Conservation (phyloP, 2,329 filamentous ascomycete genomes). For the Pyrenochaeta sp. region DNA sequence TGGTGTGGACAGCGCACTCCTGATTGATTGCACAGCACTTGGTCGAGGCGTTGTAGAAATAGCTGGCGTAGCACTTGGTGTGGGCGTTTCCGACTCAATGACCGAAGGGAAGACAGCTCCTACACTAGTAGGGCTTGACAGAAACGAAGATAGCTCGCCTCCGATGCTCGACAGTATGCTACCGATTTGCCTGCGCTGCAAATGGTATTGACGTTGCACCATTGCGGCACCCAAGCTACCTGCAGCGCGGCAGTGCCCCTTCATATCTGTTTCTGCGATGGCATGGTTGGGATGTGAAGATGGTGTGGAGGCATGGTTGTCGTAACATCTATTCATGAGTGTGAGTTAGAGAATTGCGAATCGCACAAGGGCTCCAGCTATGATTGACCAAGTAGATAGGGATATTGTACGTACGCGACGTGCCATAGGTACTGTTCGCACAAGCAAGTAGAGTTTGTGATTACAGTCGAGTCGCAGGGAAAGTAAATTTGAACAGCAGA, state of each 20-base stretch:
- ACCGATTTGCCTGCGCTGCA: slow-evolving; percentile 15
- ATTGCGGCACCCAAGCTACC: slow-evolving; percentile 7
- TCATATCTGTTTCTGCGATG: background rate
- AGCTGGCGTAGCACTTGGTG: background rate
- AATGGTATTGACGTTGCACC: slow-evolving; percentile 7
- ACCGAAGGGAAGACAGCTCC: background rate
- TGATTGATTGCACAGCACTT: background rate
- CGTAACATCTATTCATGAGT: slow-evolving; percentile 10
- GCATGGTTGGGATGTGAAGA: slow-evolving; percentile 3
- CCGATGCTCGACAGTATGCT: slow-evolving; percentile 16
- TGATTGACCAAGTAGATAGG: background rate
- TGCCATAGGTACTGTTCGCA: slow-evolving; percentile 24
- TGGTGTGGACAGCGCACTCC: background rate
- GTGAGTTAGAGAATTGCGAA: background rate
- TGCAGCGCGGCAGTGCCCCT: slow-evolving; percentile 12
- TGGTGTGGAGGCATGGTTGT: slow-evolving; percentile 13
- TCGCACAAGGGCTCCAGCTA: background rate
- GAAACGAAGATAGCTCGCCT: slow-evolving; percentile 14
- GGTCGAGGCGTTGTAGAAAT: background rate
- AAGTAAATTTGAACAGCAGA: slow-evolving; percentile 12
- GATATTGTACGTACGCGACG: slow-evolving; percentile 8
- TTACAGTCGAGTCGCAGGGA: slow-evolving; percentile 2
- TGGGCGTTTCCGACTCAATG: background rate
- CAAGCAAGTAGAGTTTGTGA: slow-evolving; percentile 10
- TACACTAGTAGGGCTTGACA: slow-evolving; percentile 10